Evolutionary conservation across 371 early-diverging fungal genomes (phyloP).

Genomic region (Mucor ambiguus): DNA sequence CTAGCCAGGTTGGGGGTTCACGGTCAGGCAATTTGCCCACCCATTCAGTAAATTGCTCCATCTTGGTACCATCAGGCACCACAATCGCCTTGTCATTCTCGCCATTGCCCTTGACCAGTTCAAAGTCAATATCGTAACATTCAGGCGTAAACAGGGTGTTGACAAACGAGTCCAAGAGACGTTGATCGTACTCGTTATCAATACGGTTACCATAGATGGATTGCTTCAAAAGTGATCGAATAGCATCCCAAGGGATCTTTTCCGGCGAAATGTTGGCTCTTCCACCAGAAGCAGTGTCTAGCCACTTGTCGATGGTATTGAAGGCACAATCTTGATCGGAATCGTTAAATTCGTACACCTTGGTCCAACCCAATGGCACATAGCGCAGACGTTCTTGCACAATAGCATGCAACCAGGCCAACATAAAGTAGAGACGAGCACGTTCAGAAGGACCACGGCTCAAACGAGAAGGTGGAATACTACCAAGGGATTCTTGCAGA

Average conservation of each 20-base stretch:
- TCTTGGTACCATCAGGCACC: constrained; percentile 89
- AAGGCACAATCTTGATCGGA: constrained; percentile 94
- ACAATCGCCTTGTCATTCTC: constrained; percentile 51
- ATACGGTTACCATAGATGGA: constrained; percentile 97
- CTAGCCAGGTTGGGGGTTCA: constrained; percentile 97
- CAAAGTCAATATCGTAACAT: constrained; percentile 83
- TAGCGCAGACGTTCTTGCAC: constrained; percentile 95
- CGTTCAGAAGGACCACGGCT: constrained; percentile 85
- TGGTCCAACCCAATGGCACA: constrained; percentile 97
- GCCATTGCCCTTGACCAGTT: constrained; percentile 66
- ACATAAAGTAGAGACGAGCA: constrained; percentile 88
- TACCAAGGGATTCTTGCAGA: constrained; percentile 80
- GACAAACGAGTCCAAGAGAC: constrained; percentile 88
- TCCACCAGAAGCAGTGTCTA: constrained; percentile 80
- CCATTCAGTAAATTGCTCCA: constrained; percentile 91
- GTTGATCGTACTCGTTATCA: constrained; percentile 92
- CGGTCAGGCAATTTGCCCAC: constrained; percentile 85
- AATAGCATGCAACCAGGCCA: constrained; percentile 97
- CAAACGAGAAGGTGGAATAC: constrained; percentile 63
- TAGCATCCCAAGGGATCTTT: constrained; percentile 96
- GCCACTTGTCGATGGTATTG: constrained; percentile 89
- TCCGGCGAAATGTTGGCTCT: constrained; percentile 91
- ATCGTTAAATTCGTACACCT: constrained; percentile 97
- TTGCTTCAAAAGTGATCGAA: constrained; percentile 82
- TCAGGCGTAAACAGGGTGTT: constrained; percentile 79